A percentile compares a stretch with the other conserved stretches of the same genome.
These are phyloP conservation scores for Thelonectria rubi DNA, from an alignment of 2,329 filamentous ascomycete species.

Conservation along the genomic window DNA sequence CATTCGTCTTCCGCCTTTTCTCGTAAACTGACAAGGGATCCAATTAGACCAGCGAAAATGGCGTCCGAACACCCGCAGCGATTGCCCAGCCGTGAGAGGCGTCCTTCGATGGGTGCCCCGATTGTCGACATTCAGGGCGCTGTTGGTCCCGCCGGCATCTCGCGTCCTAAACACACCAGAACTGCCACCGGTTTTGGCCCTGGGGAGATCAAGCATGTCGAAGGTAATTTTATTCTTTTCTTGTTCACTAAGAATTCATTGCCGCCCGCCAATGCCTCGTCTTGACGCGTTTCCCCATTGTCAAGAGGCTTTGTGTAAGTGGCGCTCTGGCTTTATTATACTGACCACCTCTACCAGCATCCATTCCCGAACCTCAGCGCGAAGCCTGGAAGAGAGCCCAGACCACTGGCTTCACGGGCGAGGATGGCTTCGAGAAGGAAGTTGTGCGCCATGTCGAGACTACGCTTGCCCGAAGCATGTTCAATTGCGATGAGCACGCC, in stretches of 20 bases:
- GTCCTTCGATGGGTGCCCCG: slow-evolving; percentile 82
- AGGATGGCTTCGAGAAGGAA: slow-evolving; percentile 87
- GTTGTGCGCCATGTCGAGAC: slow-evolving; percentile 96
- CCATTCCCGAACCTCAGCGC: slow-evolving; percentile 88
- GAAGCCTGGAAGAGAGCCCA: slow-evolving; percentile 76
- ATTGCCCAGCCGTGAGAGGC: slow-evolving; percentile 74
- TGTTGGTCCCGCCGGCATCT: slow-evolving; percentile 84
- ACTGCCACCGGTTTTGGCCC: slow-evolving; percentile 95
- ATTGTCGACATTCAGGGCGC: slow-evolving; percentile 87
- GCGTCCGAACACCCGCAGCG: slow-evolving; percentile 47
- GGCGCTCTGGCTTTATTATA: not conserved
- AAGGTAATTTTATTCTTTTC: slow-evolving; percentile 64
- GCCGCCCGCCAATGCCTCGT: slow-evolving; percentile 6
- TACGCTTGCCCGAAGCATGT: slow-evolving; percentile 92
- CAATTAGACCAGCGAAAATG: slow-evolving; percentile 41
- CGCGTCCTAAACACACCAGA: slow-evolving; percentile 93
- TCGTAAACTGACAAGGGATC: slow-evolving; percentile 29
- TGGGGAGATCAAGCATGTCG: slow-evolving; percentile 90
- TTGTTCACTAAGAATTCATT: slow-evolving; percentile 4
- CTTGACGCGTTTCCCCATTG: not conserved
- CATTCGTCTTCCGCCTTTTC: slow-evolving; percentile 13
- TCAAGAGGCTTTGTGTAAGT: slow-evolving; percentile 19
- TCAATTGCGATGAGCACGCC: slow-evolving; percentile 96
- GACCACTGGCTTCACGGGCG: slow-evolving; percentile 74
- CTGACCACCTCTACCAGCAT: slow-evolving; percentile 55